Percentiles rank a stretch among this genome's conserved stretches.
phyloP scores from a whole-genome alignment of 2,329 filamentous ascomycete species.

The Magnaporthiopsis poae region DNA sequence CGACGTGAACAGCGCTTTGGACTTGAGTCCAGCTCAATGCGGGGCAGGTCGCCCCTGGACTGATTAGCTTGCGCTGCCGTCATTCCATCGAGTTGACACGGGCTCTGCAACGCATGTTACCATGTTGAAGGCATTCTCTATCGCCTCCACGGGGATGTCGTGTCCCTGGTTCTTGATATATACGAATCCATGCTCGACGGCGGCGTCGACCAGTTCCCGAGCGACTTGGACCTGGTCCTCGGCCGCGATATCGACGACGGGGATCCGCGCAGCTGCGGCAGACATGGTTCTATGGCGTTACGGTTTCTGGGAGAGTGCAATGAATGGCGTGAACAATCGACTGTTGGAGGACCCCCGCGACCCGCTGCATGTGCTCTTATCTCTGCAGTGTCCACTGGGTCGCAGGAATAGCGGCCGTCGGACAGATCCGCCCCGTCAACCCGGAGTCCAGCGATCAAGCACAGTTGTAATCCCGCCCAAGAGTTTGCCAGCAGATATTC shows the following conservation, averaged over 20 bases:
- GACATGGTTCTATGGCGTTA: slow-evolving; percentile 1
- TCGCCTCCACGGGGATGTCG: slow-evolving; percentile 55
- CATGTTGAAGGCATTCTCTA: slow-evolving; percentile 64
- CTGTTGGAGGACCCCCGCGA: no score
- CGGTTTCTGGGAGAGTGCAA: background rate
- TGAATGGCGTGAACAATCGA: background rate
- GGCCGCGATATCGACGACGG: slow-evolving; percentile 71
- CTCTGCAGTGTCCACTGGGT: background rate
- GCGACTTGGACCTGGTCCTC: slow-evolving; percentile 46
- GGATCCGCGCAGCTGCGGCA: slow-evolving; percentile 46
- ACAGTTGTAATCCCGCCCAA: background rate
- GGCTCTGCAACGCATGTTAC: slow-evolving; percentile 32
- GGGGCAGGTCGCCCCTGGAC: background rate
- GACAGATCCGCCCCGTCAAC: background rate
- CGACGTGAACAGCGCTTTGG: slow-evolving; percentile 61
- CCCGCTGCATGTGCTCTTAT: background rate
- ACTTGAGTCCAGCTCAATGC: slow-evolving; percentile 35
- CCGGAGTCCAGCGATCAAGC: background rate
- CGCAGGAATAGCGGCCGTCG: background rate
- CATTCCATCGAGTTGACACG: background rate
- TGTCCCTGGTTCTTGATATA: slow-evolving; percentile 70
- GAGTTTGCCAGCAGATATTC: background rate
- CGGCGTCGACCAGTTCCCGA: slow-evolving; percentile 66
- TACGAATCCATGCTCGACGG: slow-evolving; percentile 75
- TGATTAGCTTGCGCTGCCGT: slow-evolving; percentile 7